phyloP scores from a whole-genome alignment of 352 stramenopile genomes.

The Aphanomyces euteiches region DNA sequence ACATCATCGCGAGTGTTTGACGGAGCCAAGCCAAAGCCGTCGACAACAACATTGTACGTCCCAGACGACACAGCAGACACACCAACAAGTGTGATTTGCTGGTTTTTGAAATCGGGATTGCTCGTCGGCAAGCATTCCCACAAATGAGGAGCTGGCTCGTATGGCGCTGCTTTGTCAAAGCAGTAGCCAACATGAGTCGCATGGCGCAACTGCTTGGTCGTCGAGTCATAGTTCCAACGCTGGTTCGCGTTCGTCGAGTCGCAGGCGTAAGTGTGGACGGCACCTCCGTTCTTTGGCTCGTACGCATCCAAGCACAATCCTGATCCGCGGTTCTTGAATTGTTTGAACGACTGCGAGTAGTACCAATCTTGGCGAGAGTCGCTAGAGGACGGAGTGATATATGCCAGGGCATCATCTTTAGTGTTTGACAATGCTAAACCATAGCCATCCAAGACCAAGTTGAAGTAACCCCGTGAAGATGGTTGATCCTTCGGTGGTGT shows the following conservation, averaged over 20 bases:
- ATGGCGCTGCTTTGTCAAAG: constrained; percentile 37
- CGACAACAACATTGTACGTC: not conserved
- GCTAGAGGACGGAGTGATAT: not conserved
- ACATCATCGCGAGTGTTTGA: not conserved
- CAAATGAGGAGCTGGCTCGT: constrained; percentile 3
- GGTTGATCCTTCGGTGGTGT: not conserved
- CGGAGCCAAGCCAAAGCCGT: not conserved
- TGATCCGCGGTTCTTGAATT: not conserved
- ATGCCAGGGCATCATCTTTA: not conserved
- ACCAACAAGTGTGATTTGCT: not conserved
- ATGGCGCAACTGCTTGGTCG: constrained; percentile 46
- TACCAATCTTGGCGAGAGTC: constrained; percentile 4
- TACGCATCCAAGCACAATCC: constrained; percentile 55
- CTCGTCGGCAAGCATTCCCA: constrained; percentile 1
- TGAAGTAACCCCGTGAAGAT: no score
- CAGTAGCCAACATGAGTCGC: constrained; percentile 47
- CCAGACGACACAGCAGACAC: not conserved
- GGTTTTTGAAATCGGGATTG: constrained; percentile 1
- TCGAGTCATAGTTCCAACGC: constrained; percentile 56
- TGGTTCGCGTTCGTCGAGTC: constrained; percentile 55
- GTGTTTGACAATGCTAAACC: not conserved
- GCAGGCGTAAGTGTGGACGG: constrained; percentile 57
- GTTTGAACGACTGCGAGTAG: not conserved
- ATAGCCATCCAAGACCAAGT: not conserved
- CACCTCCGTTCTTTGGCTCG: constrained; percentile 47